These are phyloP conservation scores for Straminergon stramineum DNA, from an alignment of 225 moss, liverwort and hornwort species.

Conservation along the genomic window DNA sequence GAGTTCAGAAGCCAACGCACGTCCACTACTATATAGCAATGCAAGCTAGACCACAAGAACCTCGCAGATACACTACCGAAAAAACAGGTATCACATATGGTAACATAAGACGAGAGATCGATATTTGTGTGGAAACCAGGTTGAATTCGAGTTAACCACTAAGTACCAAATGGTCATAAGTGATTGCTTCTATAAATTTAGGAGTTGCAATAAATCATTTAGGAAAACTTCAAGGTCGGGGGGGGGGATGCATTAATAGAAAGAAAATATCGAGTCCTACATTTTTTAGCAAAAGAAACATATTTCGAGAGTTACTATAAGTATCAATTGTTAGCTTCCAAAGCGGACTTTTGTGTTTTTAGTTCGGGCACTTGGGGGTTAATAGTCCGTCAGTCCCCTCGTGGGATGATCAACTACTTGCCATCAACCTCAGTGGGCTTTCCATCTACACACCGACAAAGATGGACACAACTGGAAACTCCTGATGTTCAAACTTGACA, in stretches of 20 bases:
- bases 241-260: neutral
- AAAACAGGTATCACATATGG: neutral
- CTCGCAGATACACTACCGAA: neutral
- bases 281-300: too few species aligned
- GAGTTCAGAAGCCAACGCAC: neutral
- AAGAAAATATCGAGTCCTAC: neutral
- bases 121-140: neutral
- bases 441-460: neutral
- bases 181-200: neutral
- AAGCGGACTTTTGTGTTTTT: neutral
- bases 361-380: neutral
- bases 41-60: neutral
- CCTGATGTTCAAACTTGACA: neutral
- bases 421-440: neutral
- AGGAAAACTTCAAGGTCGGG: neutral
- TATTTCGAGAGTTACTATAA: too few species aligned
- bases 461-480: neutral
- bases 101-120: neutral
- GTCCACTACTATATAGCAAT: neutral
- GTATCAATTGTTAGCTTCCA: neutral
- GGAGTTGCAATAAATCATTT: neutral
- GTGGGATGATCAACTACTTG: neutral
- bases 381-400: neutral
- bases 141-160: neutral
- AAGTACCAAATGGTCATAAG: neutral